Conservation (phyloP, 352 stramenopile species). For the Phytophthora boehmeriae region DNA sequence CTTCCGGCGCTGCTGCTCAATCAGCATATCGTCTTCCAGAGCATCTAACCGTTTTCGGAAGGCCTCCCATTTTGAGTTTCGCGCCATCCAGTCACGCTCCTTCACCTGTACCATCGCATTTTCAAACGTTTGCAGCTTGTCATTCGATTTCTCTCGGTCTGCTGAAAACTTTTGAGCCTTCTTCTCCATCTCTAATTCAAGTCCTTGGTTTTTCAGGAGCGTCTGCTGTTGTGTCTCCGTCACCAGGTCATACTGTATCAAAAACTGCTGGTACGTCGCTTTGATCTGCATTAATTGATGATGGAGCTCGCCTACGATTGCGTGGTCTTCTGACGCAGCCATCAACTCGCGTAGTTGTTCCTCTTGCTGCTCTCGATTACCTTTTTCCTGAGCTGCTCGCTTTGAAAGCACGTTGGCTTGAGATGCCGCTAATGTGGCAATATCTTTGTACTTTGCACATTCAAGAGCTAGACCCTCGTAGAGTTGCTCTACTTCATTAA, state of each 20-base stretch:
- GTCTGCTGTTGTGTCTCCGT: slow-evolving; percentile 58
- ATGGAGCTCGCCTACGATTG: slow-evolving; percentile 90
- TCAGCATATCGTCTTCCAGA: slow-evolving; percentile 65
- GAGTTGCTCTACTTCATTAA: slow-evolving; percentile 76
- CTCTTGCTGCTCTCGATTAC: slow-evolving; percentile 60
- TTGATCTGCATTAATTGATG: slow-evolving; percentile 91
- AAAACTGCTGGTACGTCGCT: slow-evolving; percentile 81
- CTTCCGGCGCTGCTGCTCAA: slow-evolving; percentile 58
- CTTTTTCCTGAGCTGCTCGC: slow-evolving; percentile 43
- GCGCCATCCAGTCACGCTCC: slow-evolving; percentile 59
- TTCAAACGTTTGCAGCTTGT: slow-evolving; percentile 51
- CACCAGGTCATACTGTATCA: slow-evolving; percentile 65
- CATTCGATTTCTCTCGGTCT: slow-evolving; percentile 39
- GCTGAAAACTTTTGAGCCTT: slow-evolving; percentile 41
- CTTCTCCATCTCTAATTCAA: slow-evolving; percentile 63
- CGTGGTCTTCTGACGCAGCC: slow-evolving; percentile 86
- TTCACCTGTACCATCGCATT: slow-evolving; percentile 54
- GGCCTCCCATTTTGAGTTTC: slow-evolving; percentile 69
- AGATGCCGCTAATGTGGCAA: slow-evolving; percentile 61
- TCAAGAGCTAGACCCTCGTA: slow-evolving; percentile 71
- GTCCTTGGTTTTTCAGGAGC: slow-evolving; percentile 56
- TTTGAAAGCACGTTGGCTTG: slow-evolving; percentile 66
- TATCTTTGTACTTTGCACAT: slow-evolving; percentile 68
- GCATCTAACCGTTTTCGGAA: slow-evolving; percentile 75
- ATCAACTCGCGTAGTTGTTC: slow-evolving; percentile 77